Evolutionary conservation across 768 basidiomycete genomes (phyloP).

Genomic region (Psilocybe tampanensis): DNA sequence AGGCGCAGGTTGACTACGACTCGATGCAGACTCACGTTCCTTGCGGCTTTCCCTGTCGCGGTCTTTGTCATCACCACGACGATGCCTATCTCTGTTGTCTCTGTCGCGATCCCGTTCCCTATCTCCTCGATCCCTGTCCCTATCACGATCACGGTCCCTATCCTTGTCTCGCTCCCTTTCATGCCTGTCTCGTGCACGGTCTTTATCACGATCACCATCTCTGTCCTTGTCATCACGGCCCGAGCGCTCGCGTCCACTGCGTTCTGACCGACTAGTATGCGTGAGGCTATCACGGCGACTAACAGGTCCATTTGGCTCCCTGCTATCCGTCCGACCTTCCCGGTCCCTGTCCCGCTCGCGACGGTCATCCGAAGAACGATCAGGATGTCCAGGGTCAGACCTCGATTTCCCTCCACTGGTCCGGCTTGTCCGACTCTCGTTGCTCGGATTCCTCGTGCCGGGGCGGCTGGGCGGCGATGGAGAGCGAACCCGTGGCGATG

Average conservation of each 20-base stretch:
- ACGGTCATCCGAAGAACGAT: slow-evolving; percentile 53
- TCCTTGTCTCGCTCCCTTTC: slow-evolving; percentile 45
- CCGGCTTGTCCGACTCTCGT: slow-evolving; percentile 74
- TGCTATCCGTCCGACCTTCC: slow-evolving; percentile 32
- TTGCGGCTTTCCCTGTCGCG: slow-evolving; percentile 66
- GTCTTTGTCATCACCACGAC: slow-evolving; percentile 58
- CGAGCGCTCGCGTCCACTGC: slow-evolving; percentile 45
- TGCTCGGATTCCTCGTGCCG: slow-evolving; percentile 69
- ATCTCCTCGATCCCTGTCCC: slow-evolving; percentile 54
- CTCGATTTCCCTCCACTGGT: slow-evolving; percentile 66
- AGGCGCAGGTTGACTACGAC: slow-evolving; percentile 37
- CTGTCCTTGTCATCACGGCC: slow-evolving; percentile 36
- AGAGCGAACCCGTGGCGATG: slow-evolving; percentile 66
- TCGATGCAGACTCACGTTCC: slow-evolving; percentile 48
- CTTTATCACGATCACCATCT: slow-evolving; percentile 37
- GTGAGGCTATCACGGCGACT: slow-evolving; percentile 54
- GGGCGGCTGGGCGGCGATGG: slow-evolving; percentile 66
- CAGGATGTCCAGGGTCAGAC: slow-evolving; percentile 49
- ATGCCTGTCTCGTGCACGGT: slow-evolving; percentile 27
- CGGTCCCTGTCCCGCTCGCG: slow-evolving; percentile 55
- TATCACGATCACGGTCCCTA: slow-evolving; percentile 45
- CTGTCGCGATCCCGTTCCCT: slow-evolving; percentile 58
- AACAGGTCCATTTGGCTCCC: slow-evolving; percentile 39
- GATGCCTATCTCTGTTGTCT: slow-evolving; percentile 56
- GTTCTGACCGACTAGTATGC: slow-evolving; percentile 48